A percentile compares a stretch with the other conserved stretches of the same genome.
phyloP scores from a whole-genome alignment of 2,329 filamentous ascomycete species.

The Colletotrichum orbiculare region DNA sequence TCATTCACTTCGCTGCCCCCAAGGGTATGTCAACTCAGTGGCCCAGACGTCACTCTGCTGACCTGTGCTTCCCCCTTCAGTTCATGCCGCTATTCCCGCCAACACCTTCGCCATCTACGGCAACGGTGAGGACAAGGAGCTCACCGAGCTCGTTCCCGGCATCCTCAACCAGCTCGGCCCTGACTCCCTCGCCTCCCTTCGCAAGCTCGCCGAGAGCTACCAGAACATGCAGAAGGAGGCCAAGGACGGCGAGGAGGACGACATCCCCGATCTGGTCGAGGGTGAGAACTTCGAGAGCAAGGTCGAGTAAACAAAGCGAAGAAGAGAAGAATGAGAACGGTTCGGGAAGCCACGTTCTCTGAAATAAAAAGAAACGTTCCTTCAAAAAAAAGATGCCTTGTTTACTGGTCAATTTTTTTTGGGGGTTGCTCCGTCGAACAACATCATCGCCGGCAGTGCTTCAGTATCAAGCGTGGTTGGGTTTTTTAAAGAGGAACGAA shows the following conservation, averaged over 20 bases:
- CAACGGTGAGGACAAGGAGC: conserved; percentile 98
- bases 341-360: not conserved
- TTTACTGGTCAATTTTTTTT: conserved; percentile 2
- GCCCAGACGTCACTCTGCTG: not conserved
- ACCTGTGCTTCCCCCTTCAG: conserved; percentile 57
- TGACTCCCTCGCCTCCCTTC: conserved; percentile 95
- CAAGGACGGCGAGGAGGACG: conserved; percentile 83
- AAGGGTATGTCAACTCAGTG: conserved; percentile 76
- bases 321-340: conserved; percentile 13
- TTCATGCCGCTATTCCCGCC: conserved; percentile 95
- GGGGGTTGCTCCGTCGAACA: conserved; percentile 16
- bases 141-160: conserved; percentile 98
- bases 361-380: conserved; percentile 36
- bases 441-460: conserved; percentile 12
- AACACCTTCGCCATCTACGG: conserved; percentile 99
- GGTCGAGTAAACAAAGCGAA: conserved; percentile 76
- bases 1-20: conserved; percentile 98
- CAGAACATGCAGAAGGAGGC: conserved; percentile 98
- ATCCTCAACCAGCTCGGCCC: conserved; percentile 99
- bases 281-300: conserved; percentile 99
- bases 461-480: conserved; percentile 15
- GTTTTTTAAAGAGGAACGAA: conserved; percentile 33
- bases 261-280: conserved; percentile 96
- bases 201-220: conserved; percentile 99
- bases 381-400: conserved; percentile 15